Percentiles rank a stretch among this genome's conserved stretches.
Conservation (phyloP, 768 basidiomycete genomes). For the Boletus pseudopeckii region DNA sequence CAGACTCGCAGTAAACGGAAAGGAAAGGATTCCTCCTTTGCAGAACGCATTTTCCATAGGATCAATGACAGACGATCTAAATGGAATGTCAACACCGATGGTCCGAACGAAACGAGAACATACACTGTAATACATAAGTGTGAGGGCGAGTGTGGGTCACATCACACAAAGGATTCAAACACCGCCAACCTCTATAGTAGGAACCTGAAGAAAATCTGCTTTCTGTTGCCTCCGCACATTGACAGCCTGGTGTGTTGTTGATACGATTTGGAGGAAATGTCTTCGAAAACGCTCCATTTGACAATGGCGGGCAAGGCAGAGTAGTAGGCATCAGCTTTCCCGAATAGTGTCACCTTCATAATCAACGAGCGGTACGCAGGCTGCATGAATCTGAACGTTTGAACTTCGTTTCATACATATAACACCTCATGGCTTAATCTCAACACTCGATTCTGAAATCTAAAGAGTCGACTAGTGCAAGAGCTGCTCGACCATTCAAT, state of each 20-base stretch:
- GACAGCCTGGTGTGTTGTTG: too few relatives aligned
- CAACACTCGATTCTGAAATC: not conserved
- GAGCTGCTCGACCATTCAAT: not conserved
- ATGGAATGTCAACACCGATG: not conserved
- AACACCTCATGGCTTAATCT: not conserved
- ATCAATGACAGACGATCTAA: not conserved
- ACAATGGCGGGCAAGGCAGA: not conserved
- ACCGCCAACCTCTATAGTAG: too few relatives aligned
- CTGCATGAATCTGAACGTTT: not conserved
- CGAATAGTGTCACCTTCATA: too few relatives aligned
- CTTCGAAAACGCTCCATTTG: not conserved
- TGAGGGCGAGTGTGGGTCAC: too few relatives aligned
- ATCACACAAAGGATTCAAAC: too few relatives aligned
- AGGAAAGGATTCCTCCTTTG: too few relatives aligned
- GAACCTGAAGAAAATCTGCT: too few relatives aligned
- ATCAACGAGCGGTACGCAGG: not conserved
- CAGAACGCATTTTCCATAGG: too few relatives aligned
- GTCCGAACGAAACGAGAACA: not conserved
- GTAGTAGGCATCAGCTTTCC: not conserved
- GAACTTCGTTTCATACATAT: not conserved
- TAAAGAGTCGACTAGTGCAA: not conserved
- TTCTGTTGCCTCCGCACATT: too few relatives aligned
- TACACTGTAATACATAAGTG: too few relatives aligned
- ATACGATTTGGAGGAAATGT: too few relatives aligned
- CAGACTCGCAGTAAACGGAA: too few relatives aligned